These are phyloP conservation scores for Candida buenavistaensis DNA, from an alignment of 1,139 yeast species.

Conservation along the genomic window DNA sequence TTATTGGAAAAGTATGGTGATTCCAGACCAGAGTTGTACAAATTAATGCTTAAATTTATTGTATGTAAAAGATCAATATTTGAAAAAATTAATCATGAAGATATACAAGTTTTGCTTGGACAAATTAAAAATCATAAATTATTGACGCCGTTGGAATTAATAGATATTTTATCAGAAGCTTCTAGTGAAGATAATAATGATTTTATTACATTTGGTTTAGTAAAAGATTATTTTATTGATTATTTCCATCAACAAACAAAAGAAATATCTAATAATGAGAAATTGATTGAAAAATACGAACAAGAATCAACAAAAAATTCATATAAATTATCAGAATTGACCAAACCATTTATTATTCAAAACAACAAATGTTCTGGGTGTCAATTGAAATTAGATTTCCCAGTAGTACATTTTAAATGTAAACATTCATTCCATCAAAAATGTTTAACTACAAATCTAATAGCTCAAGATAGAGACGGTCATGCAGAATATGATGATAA, in stretches of 20 bases:
- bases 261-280: conserved; percentile 69
- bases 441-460: conserved; percentile 58
- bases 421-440: conserved; percentile 84
- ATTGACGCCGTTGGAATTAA: conserved; percentile 73
- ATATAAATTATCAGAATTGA: conserved; percentile 51
- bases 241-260: conserved; percentile 59
- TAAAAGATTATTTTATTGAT: conserved; percentile 68
- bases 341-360: conserved; percentile 64
- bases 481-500: conserved; percentile 20
- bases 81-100: conserved; percentile 45
- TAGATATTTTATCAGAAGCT: conserved; percentile 53
- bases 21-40: conserved; percentile 62
- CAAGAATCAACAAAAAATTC: conserved; percentile 62
- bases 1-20: conserved; percentile 62
- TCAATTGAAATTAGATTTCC: conserved; percentile 66
- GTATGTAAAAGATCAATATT: conserved; percentile 58
- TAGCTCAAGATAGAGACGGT: conserved; percentile 16
- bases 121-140: conserved; percentile 54
- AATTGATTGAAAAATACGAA: conserved; percentile 67
- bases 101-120: conserved; percentile 50
- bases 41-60: conserved; percentile 63
- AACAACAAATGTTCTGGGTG: conserved; percentile 75
- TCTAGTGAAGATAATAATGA: conserved; percentile 32
- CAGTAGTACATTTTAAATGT: conserved; percentile 83
- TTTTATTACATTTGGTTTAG: conserved; percentile 70